A percentile compares a stretch with the other conserved stretches of the same genome.
Evolutionary conservation across 805 yeast genomes (phyloP).

Genomic region (Citeromyces nyonsensis): DNA sequence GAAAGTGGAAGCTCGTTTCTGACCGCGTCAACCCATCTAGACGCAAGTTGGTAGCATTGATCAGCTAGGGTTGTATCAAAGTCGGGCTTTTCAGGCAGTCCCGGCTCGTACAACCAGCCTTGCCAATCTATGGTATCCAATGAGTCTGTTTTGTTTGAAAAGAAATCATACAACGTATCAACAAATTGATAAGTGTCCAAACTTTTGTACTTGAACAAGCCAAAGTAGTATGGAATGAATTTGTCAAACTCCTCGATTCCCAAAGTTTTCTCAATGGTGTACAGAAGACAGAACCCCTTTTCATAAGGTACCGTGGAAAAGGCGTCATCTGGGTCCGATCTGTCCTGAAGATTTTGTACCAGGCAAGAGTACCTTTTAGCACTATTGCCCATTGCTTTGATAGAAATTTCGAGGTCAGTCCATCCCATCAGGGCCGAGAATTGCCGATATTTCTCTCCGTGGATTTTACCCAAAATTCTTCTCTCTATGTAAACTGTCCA

Average conservation of each 20-base stretch:
- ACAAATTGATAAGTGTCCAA: slow-evolving; percentile 73
- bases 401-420: slow-evolving; percentile 60
- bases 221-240: slow-evolving; percentile 67
- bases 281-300: slow-evolving; percentile 73
- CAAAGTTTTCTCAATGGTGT: slow-evolving; percentile 51
- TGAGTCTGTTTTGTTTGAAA: slow-evolving; percentile 22
- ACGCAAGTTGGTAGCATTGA: slow-evolving; percentile 50
- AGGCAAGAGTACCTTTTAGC: slow-evolving; percentile 40
- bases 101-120: slow-evolving; percentile 67
- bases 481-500: slow-evolving; percentile 92
- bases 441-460: slow-evolving; percentile 67
- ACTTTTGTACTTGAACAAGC: slow-evolving; percentile 49
- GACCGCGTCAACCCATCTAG: slow-evolving; percentile 40
- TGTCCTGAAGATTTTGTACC: slow-evolving; percentile 55
- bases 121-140: slow-evolving; percentile 74
- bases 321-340: slow-evolving; percentile 78
- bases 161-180: slow-evolving; percentile 57
- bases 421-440: slow-evolving; percentile 81
- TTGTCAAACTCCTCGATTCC: slow-evolving; percentile 57
- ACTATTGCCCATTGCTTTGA: slow-evolving; percentile 44
- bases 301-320: slow-evolving; percentile 84
- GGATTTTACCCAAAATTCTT: slow-evolving; percentile 61
- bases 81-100: slow-evolving; percentile 78
- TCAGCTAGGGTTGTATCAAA: slow-evolving; percentile 73
- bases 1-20: slow-evolving; percentile 3